A percentile compares a stretch with the other conserved stretches of the same genome.
These are phyloP conservation scores for Aaosphaeria pasadenensis DNA, from an alignment of 2,329 filamentous ascomycete genomes.

Conservation along the genomic window DNA sequence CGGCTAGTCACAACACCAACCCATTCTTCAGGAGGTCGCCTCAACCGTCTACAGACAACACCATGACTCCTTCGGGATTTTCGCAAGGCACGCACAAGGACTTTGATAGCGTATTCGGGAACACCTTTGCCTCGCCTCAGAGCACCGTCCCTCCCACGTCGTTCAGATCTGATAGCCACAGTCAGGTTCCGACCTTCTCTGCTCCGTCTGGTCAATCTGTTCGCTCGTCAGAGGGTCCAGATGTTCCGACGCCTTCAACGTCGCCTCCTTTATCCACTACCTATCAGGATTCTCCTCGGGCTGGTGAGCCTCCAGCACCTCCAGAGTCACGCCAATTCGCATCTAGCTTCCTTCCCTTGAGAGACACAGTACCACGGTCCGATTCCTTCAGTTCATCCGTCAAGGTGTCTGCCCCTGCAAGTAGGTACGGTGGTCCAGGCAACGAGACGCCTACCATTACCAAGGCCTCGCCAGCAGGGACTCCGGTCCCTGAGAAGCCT, in stretches of 20 bases:
- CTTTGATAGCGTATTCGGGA: constrained; percentile 86
- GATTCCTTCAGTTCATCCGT: constrained; percentile 75
- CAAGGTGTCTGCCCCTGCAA: constrained; percentile 70
- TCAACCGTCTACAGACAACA: constrained; percentile 48
- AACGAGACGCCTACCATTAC: constrained; percentile 46
- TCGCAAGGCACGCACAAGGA: constrained; percentile 39
- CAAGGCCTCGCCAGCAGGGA: constrained; percentile 43
- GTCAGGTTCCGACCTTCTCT: constrained; percentile 34
- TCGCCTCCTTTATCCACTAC: constrained; percentile 56
- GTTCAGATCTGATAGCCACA: constrained; percentile 56
- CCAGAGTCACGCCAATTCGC: constrained; percentile 75
- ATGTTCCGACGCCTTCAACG: constrained; percentile 59
- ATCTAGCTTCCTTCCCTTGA: constrained; percentile 71
- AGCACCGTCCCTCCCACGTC: constrained; percentile 54
- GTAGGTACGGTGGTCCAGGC: constrained; percentile 57
- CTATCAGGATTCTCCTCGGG: constrained; percentile 53
- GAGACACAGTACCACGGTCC: constrained; percentile 51
- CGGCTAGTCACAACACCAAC: constrained; percentile 74
- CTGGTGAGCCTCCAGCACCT: constrained; percentile 60
- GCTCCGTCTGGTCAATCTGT: constrained; percentile 41
- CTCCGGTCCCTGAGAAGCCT: constrained; percentile 52
- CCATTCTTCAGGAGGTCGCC: constrained; percentile 79
- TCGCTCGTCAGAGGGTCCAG: constrained; percentile 46
- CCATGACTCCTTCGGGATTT: constrained; percentile 51
- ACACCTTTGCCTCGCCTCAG: constrained; percentile 53